phyloP scores from a whole-genome alignment of 2,329 filamentous ascomycete genomes.

The Penicillium sp. region DNA sequence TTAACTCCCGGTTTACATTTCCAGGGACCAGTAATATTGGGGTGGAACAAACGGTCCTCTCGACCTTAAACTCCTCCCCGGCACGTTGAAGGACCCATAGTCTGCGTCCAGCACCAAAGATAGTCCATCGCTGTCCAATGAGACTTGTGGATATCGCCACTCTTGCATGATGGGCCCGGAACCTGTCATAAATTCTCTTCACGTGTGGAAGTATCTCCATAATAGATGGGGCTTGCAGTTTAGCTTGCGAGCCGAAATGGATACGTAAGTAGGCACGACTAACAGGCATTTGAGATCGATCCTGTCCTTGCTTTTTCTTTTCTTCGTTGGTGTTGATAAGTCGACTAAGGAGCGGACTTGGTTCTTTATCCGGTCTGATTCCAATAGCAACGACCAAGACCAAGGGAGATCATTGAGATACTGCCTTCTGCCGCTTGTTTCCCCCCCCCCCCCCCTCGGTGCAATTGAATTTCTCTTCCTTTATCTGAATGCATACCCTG shows the following conservation, averaged over 20 bases:
- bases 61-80: constrained; percentile 3
- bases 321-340: constrained; percentile 18
- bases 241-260: background rate
- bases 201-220: background rate
- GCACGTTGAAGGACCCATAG: background rate
- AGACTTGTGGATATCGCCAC: background rate
- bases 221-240: background rate
- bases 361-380: constrained; percentile 26
- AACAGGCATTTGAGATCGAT: background rate
- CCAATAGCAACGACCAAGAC: constrained; percentile 21
- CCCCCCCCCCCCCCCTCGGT: background rate
- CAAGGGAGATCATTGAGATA: constrained; percentile 8
- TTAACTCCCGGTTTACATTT: background rate
- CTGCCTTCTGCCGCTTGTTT: constrained; percentile 3
- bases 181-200: constrained; percentile 1
- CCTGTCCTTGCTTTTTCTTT: constrained; percentile 4
- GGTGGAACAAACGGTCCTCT: background rate
- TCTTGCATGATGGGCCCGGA: background rate
- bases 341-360: constrained; percentile 13
- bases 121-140: background rate
- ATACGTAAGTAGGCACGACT: background rate
- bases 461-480: constrained; percentile 6
- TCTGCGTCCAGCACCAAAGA: background rate
- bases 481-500: constrained; percentile 20
- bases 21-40: constrained; percentile 2